Conservation (phyloP, 768 basidiomycete species). For the Suillus luteus region DNA sequence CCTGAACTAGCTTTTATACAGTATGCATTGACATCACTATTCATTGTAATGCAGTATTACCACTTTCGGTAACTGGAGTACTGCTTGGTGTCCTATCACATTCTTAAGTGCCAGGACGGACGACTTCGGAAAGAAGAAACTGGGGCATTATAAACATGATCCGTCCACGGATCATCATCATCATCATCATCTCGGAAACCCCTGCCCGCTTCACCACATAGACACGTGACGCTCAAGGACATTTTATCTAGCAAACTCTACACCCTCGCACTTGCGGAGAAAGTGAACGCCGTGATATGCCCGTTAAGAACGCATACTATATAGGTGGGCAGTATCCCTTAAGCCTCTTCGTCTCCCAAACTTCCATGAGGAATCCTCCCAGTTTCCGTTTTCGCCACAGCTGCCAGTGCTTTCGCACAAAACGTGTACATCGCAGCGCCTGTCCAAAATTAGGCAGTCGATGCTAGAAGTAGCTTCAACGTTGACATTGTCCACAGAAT, state of each 20-base stretch:
- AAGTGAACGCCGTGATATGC: not conserved
- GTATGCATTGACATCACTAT: not conserved
- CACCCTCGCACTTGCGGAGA: not conserved
- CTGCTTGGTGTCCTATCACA: not conserved
- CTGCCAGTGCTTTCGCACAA: slow-evolving; percentile 39
- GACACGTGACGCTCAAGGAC: not conserved
- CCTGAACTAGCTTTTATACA: not conserved
- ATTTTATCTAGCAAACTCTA: not conserved
- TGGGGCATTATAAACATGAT: not conserved
- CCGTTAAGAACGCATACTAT: not conserved
- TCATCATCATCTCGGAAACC: not conserved
- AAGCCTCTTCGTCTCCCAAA: not conserved
- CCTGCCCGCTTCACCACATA: not conserved
- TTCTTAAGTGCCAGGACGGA: not conserved
- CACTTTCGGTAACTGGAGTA: not conserved
- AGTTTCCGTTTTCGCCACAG: not conserved
- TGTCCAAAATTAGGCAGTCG: slow-evolving; percentile 20
- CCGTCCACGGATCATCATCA: not conserved
- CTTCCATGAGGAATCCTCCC: not conserved
- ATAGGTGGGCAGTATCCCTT: not conserved
- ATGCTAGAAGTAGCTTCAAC: slow-evolving; percentile 33
- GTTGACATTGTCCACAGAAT: no score
- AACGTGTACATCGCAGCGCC: slow-evolving; percentile 40
- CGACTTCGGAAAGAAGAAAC: not conserved
- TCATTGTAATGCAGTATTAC: not conserved